Percentiles rank a stretch among this genome's conserved stretches.
Conservation (phyloP, 2,329 filamentous ascomycete species). For the Trichoderma lentiforme region DNA sequence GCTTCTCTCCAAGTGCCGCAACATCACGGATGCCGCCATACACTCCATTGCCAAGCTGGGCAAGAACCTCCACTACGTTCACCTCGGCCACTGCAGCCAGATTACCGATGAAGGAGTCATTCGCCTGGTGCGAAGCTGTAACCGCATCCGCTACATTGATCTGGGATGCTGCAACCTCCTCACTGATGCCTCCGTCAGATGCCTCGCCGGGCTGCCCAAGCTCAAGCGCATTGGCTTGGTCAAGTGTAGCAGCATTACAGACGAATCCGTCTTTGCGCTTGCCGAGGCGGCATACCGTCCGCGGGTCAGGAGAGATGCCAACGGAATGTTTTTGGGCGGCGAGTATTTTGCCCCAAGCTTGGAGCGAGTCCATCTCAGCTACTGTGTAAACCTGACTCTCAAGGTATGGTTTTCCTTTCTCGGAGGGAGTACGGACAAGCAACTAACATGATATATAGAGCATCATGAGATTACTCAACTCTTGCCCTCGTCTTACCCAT, state of each 20-base stretch:
- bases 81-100: slow-evolving; percentile 86
- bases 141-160: slow-evolving; percentile 94
- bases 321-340: slow-evolving; percentile 45
- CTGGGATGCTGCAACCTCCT: slow-evolving; percentile 89
- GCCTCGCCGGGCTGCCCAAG: slow-evolving; percentile 84
- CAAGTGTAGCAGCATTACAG: slow-evolving; percentile 88
- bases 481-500: slow-evolving; percentile 88
- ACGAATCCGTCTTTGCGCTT: slow-evolving; percentile 80
- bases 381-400: slow-evolving; percentile 82
- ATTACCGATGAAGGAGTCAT: slow-evolving; percentile 89
- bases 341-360: slow-evolving; percentile 63
- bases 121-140: slow-evolving; percentile 79
- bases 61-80: slow-evolving; percentile 95
- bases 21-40: slow-evolving; percentile 87
- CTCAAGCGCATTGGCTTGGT: slow-evolving; percentile 91
- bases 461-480: slow-evolving; percentile 83
- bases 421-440: neutral
- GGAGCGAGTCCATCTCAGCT: slow-evolving; percentile 93
- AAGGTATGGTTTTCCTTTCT: slow-evolving; percentile 52
- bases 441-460: slow-evolving; percentile 55
- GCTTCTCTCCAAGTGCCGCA: slow-evolving; percentile 88
- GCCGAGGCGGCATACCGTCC: slow-evolving; percentile 64
- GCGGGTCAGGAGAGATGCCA: slow-evolving; percentile 47
- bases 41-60: slow-evolving; percentile 82
- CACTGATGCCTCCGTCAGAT: slow-evolving; percentile 81